A percentile compares a stretch with the other conserved stretches of the same genome.
phyloP scores from a whole-genome alignment of 192 early-diverging fungal genomes.

The Dispira parvispora region DNA sequence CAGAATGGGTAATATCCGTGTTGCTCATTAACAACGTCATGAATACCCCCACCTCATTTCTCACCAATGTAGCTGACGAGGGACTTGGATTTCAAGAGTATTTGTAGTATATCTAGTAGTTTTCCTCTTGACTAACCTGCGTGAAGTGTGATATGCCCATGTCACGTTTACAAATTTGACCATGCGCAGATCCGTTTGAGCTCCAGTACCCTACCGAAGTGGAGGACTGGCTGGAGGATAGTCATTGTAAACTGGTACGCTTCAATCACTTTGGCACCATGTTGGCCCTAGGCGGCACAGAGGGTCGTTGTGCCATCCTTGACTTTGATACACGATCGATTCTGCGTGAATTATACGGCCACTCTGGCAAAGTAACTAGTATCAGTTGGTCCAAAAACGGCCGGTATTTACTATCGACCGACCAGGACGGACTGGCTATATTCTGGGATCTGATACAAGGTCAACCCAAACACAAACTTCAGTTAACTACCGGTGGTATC shows the following conservation, averaged over 20 bases:
- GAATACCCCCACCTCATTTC: background rate
- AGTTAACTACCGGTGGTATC: conserved; percentile 53
- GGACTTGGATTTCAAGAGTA: conserved; percentile 2
- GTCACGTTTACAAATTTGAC: background rate
- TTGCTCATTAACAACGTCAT: background rate
- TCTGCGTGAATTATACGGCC: conserved; percentile 47
- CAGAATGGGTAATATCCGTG: background rate
- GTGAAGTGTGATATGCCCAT: background rate
- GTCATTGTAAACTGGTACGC: conserved; percentile 41
- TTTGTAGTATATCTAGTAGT: background rate
- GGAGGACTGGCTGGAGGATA: conserved; percentile 56
- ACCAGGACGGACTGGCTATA: conserved; percentile 67
- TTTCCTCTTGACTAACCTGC: background rate
- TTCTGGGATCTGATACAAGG: conserved; percentile 68
- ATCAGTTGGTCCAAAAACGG: conserved; percentile 77
- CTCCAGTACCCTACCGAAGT: conserved; percentile 66
- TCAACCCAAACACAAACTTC: conserved; percentile 25
- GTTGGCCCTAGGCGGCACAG: conserved; percentile 60
- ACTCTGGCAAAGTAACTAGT: conserved; percentile 57
- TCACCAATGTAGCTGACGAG: conserved; percentile 2
- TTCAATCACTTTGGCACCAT: conserved; percentile 73
- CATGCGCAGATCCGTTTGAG: conserved; percentile 50
- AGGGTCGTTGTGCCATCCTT: conserved; percentile 69
- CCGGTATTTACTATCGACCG: conserved; percentile 58
- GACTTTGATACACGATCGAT: conserved; percentile 78